A percentile compares a stretch with the other conserved stretches of the same genome.
Conservation (phyloP, 768 basidiomycete species). For the Hericium rajendrae region DNA sequence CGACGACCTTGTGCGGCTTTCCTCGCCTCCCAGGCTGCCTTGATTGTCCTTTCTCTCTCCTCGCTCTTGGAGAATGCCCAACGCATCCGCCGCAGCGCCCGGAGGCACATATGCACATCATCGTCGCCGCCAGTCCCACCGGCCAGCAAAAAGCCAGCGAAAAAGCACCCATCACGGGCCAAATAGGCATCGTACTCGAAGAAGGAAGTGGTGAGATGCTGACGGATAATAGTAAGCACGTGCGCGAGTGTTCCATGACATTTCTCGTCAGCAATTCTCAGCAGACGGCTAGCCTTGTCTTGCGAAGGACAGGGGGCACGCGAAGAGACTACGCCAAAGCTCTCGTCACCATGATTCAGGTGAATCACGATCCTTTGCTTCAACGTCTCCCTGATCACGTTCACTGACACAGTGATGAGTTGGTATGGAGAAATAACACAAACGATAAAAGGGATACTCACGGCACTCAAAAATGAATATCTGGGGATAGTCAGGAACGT, state of each 20-base stretch:
- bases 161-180: constrained; percentile 85
- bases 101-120: constrained; percentile 48
- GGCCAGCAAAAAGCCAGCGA: constrained; percentile 70
- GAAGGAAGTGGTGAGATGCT: constrained; percentile 41
- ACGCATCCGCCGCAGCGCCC: constrained; percentile 70
- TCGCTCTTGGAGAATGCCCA: constrained; percentile 75
- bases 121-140: constrained; percentile 42
- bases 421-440: background rate
- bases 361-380: constrained; percentile 42
- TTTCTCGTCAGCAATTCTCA: constrained; percentile 33
- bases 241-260: constrained; percentile 36
- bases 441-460: constrained; percentile 29
- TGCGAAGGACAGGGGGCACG: constrained; percentile 13
- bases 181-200: constrained; percentile 83
- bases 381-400: constrained; percentile 78
- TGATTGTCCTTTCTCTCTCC: constrained; percentile 58
- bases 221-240: constrained; percentile 39
- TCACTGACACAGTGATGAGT: constrained; percentile 36
- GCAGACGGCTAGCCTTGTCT: constrained; percentile 26
- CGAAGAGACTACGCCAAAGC: constrained; percentile 13
- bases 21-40: constrained; percentile 32
- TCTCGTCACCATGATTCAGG: constrained; percentile 2
- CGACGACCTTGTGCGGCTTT: background rate
- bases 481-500: constrained; percentile 24
- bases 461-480: constrained; percentile 88